Evolutionary conservation across 2,329 filamentous ascomycete genomes (phyloP), one percentile per base, ranked within the genome.

Genomic region (Scytalidium lignicola): DNA sequence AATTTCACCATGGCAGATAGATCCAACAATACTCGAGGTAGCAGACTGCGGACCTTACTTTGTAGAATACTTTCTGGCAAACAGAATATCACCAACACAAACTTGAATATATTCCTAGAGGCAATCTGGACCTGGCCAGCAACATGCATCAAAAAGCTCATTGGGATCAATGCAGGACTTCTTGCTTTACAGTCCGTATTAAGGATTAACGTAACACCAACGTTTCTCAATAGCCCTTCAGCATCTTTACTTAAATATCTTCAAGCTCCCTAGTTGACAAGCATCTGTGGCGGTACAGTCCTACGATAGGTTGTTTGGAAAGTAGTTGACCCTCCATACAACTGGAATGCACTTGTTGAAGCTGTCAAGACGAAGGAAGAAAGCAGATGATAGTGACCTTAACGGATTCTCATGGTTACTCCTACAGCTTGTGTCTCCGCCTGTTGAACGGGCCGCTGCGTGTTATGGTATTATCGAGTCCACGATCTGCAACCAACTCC

Each of bases 321-420:
- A 4, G 66, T 80, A 6, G 67, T 75, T 1, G 68, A 79, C 12
- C 77, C 78, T 2, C 72, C 74, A 0, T 71, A 70, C 1, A 70
- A 80, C 42, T 80, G 75, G 76, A 56, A 69, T 28, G 58, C 57
- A 22, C 56, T 64, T 22, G 54, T 60, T 2, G 53, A 59, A 21
- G 48, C 63, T 1, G 67, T 67, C 41, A 26, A 26, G 10, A 6
- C 52, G 44, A 23, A 47, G 26, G 2, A 23, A 47, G 26, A 2
- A 52, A 1, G 58, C 75, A 13, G 55, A 59, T 20, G 10, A 54
- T 15, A 48, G 57, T 9, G 62, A 65, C 2, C 54, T 57, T 2
- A 54, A 66, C 18, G 57, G 59, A 13, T 71, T 72, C 47, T 63
- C 65, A 4, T 75, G 73, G 71, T 55, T 75, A 15, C 53, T 72